These are phyloP conservation scores for Rutstroemia sp. DNA, from an alignment of 2,329 filamentous ascomycete species.

Conservation along the genomic window DNA sequence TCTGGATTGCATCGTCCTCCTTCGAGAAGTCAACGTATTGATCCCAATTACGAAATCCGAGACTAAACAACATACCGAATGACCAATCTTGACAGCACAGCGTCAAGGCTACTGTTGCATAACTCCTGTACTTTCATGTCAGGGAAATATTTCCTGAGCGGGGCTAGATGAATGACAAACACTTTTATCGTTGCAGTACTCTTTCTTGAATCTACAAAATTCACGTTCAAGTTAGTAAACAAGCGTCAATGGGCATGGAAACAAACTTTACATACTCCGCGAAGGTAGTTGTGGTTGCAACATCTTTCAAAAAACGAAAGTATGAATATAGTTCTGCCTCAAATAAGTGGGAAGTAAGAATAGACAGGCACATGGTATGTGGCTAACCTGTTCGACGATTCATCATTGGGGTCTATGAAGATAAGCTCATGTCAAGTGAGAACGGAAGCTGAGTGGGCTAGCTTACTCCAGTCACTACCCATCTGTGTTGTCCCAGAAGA, in stretches of 20 bases:
- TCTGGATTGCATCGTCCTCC: neutral
- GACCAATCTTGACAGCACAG: neutral
- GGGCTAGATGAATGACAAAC: neutral
- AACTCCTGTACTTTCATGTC: neutral
- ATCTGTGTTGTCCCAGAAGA: neutral
- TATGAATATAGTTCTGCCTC: neutral
- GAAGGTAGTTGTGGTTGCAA: neutral
- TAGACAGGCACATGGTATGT: neutral
- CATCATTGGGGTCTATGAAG: slow-evolving; percentile 2
- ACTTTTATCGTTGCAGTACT: neutral
- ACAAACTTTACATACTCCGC: neutral
- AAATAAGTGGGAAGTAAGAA: neutral
- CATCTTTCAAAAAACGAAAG: neutral
- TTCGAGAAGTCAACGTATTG: neutral
- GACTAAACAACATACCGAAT: neutral
- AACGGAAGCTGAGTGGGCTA: neutral
- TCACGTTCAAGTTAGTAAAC: neutral
- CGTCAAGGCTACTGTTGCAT: neutral
- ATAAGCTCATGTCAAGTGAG: neutral
- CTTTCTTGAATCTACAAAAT: neutral
- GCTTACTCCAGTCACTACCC: slow-evolving; percentile 1
- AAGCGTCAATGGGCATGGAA: neutral
- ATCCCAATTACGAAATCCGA: too few species aligned
- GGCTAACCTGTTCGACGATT: neutral
- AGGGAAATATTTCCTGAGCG: neutral